phyloP scores from a whole-genome alignment of 2,329 filamentous ascomycete species.

The Trichothecium roseum region DNA sequence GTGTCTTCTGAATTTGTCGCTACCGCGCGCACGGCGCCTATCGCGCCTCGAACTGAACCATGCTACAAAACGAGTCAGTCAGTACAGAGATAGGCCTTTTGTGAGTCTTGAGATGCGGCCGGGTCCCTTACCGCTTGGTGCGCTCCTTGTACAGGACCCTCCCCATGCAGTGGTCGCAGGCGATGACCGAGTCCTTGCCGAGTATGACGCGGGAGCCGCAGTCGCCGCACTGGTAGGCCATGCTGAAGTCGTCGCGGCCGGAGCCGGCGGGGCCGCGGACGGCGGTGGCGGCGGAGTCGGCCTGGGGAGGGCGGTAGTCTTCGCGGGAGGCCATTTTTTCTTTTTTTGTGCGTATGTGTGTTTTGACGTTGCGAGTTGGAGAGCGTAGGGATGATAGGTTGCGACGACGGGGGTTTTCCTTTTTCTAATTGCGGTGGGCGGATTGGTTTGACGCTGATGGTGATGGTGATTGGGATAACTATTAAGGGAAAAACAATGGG shows the following conservation, averaged over 20 bases:
- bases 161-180: constrained; percentile 62
- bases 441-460: not conserved
- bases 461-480: not conserved
- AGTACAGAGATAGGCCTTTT: not conserved
- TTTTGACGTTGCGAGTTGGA: not conserved
- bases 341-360: not conserved
- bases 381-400: too few species aligned
- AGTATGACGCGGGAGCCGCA: constrained; percentile 30
- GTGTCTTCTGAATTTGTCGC: too few species aligned
- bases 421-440: not conserved
- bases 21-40: too few species aligned
- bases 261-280: constrained; percentile 29
- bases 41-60: constrained; percentile 92
- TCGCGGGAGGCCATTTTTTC: constrained; percentile 53
- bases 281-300: constrained; percentile 29
- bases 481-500: too few species aligned
- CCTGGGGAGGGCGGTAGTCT: constrained; percentile 64
- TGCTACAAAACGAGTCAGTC: constrained; percentile 40
- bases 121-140: constrained; percentile 70
- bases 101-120: not conserved
- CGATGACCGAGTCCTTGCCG: constrained; percentile 37
- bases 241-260: constrained; percentile 24
- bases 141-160: constrained; percentile 95
- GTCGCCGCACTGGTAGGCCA: constrained; percentile 32
- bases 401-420: too few species aligned